Base-by-base conservation (phyloP, 1,139 yeast species). In the Martiniozyma asiatica region DNA sequence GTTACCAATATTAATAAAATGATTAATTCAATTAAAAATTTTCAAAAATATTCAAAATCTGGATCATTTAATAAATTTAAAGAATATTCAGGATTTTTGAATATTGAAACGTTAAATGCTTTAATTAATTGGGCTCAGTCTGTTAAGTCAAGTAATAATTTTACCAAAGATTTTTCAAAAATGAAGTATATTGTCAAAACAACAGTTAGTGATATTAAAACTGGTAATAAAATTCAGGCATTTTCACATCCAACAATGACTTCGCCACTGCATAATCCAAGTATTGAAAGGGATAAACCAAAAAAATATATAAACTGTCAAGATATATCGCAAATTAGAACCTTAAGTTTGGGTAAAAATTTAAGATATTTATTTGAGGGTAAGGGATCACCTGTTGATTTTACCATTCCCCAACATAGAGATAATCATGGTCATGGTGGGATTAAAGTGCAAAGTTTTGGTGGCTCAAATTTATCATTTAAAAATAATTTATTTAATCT, bases 1-100 rank as follows among this genome's bases (percentile, higher is more conserved):
- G 87, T 94, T 0, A 75, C 78, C 50, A 93, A 82, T 43, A 74
- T 74, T 35, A 78, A 74, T 34, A 66, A 65, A 35, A 73, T 74
- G 41, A 60, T 70, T 63, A 42, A 74, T 38, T 63, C 73, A 31
- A 53, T 74, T 30, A 76, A 79, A 3, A 71, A 68, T 39, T 80
- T 79, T 47, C 92, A 81, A 48, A 78, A 72, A 50, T 80, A 77
- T 15, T 35, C 38, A 21, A 46, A 45, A 29, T 13, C 45, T 6
- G 31, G 26, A 5, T 28, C 32, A n/a, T n/a, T n/a, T n/a, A n/a
- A n/a, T n/a, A n/a, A n/a, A n/a, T n/a, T n/a, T n/a, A n/a, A n/a
- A n/a, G n/a, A n/a, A n/a, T 28, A 36, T 4, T 21, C 45, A 1
- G 47, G 44, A 5, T 40, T 35, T 21, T 35, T 51, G 5, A 47